phyloP scores from a whole-genome alignment of 1,139 yeast genomes.

The Taiozyma onychis region DNA sequence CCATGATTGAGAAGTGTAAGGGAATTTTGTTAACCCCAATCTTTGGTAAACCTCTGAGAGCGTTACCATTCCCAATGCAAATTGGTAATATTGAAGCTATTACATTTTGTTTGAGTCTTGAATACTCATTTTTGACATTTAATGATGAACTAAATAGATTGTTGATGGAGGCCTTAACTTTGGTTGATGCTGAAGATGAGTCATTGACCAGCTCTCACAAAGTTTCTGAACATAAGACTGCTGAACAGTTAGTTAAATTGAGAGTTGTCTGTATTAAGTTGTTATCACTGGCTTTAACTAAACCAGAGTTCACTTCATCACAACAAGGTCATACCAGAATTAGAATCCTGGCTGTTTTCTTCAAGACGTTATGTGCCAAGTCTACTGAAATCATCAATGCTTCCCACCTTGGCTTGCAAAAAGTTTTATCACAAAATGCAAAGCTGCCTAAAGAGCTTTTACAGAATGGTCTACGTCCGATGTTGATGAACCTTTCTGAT shows the following conservation, averaged over 20 bases:
- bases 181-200: slow-evolving; percentile 97
- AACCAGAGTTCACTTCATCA: slow-evolving; percentile 62
- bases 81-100: slow-evolving; percentile 97
- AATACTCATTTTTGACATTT: slow-evolving; percentile 75
- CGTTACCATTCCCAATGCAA: slow-evolving; percentile 97
- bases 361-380: slow-evolving; percentile 84
- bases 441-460: slow-evolving; percentile 88
- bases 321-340: slow-evolving; percentile 82
- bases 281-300: slow-evolving; percentile 76
- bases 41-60: slow-evolving; percentile 93
- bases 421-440: slow-evolving; percentile 79
- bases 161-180: slow-evolving; percentile 82
- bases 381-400: slow-evolving; percentile 89
- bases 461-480: slow-evolving; percentile 92
- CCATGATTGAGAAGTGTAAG: slow-evolving; percentile 78
- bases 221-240: slow-evolving; percentile 78
- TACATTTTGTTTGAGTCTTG: slow-evolving; percentile 78
- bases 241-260: slow-evolving; percentile 79
- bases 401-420: slow-evolving; percentile 82
- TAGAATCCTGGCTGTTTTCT: slow-evolving; percentile 85
- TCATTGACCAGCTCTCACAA: slow-evolving; percentile 85
- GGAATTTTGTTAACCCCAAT: slow-evolving; percentile 83
- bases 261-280: slow-evolving; percentile 86
- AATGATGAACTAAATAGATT: slow-evolving; percentile 85
- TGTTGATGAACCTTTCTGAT: slow-evolving; percentile 91